These are phyloP conservation scores for Leccinum angustisporum DNA, from an alignment of 1,284 basidiomycete genomes.

Conservation along the genomic window DNA sequence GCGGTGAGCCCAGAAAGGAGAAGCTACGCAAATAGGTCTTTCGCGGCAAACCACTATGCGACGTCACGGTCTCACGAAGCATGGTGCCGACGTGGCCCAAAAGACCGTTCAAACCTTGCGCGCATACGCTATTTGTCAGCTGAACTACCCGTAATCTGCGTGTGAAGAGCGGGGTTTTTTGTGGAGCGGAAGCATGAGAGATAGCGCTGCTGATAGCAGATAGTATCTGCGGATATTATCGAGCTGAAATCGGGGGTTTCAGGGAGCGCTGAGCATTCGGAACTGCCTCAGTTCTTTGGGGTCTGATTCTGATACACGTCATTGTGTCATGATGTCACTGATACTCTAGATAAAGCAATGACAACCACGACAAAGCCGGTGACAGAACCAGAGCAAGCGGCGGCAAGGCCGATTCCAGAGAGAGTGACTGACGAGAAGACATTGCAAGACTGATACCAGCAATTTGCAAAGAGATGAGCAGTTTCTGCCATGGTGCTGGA, in stretches of 20 bases:
- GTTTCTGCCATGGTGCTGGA: constrained; percentile 92
- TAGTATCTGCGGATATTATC: constrained; percentile 23
- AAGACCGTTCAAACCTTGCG: constrained; percentile 77
- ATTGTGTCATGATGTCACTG: neutral
- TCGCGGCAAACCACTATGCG: constrained; percentile 79
- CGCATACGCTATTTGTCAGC: constrained; percentile 61
- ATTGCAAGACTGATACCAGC: constrained; percentile 51
- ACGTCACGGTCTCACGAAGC: constrained; percentile 72
- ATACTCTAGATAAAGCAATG: constrained; percentile 1
- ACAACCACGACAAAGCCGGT: constrained; percentile 81
- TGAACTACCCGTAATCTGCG: constrained; percentile 60
- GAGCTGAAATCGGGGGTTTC: constrained; percentile 20
- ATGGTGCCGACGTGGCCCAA: constrained; percentile 73
- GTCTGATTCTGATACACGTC: constrained; percentile 43
- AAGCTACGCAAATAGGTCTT: constrained; percentile 52
- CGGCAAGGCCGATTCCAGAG: constrained; percentile 68
- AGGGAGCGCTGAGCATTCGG: constrained; percentile 57
- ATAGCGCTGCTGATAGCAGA: constrained; percentile 14
- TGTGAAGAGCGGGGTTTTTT: constrained; percentile 13
- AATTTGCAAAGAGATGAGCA: constrained; percentile 78
- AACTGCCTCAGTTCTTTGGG: constrained; percentile 88
- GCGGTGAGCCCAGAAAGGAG: constrained; percentile 37
- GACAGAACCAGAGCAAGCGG: constrained; percentile 77
- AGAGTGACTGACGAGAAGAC: constrained; percentile 51
- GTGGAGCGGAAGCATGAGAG: constrained; percentile 27